Evolutionary conservation across 192 early-diverging fungal species (phyloP), one percentile per base, ranked within the genome.

Genomic region (Coemansia sp.): DNA sequence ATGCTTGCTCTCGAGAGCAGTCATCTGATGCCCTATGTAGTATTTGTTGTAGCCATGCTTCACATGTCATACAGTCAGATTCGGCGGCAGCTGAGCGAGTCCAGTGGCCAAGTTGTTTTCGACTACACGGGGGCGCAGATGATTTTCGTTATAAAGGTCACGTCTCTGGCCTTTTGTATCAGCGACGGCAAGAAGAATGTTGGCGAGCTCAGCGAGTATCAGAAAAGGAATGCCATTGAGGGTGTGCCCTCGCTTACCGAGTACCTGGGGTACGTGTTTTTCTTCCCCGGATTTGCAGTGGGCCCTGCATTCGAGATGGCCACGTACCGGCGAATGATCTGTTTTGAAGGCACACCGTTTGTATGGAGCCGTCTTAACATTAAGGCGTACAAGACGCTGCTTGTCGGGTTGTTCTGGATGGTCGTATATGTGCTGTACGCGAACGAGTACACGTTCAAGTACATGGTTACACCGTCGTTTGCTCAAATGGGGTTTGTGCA

Each of bases 101-200:
- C 45, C 17, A 61, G 68, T 11, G 66, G 69, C 12, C 70, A 81
- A 53, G 83, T 81, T 14, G 67, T 71, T 18, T 82, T 92, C 64
- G 94, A 98, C 77, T 81, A 89, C 54, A 91, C 96, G 10, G 90
- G 91, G 12, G 91, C 93, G 2, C 89, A 94, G 71, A 98, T 98
- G 96, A 83, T 96, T 21, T 73, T 95, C 48, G 87, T 93, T n/a
- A 94, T 95, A 57, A 95, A 95, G 62, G 66, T 93, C 40, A 91
- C 93, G 17, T 86, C 87, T 10, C 92, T 91, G 78, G 93, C 91
- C 0, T 97, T 89, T 74, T 86, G 84, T 47, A 83, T 91, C 11
- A 79, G 84, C 61, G 94, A 97, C 61, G 93, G 91, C 22, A 84
- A 57, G n/a, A 55, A 69, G 47, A 61, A 64, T 14, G 2, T 42